Evolutionary conservation across 1,284 basidiomycete genomes (phyloP).

Genomic region (Fistulina hepatica): DNA sequence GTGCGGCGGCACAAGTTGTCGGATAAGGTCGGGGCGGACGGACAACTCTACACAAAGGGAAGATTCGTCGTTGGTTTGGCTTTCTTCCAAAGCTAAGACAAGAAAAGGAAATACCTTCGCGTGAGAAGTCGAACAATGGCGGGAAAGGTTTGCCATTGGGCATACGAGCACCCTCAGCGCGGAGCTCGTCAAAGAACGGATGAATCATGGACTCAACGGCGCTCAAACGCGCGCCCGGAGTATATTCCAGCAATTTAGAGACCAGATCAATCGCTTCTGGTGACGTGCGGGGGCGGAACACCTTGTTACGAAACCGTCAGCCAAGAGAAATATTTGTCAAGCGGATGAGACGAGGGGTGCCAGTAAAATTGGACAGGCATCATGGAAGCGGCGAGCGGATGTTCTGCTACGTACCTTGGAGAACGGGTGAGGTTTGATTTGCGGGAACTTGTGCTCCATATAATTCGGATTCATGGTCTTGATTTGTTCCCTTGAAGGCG

Average conservation of each 20-base stretch:
- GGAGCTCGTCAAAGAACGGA: constrained; percentile 96
- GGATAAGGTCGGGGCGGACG: constrained; percentile 89
- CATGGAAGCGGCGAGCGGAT: too few relatives aligned
- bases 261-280: constrained; percentile 96
- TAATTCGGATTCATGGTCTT: constrained; percentile 99
- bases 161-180: constrained; percentile 83
- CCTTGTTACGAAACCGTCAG: constrained; percentile 44
- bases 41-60: constrained; percentile 72
- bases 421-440: constrained; percentile 97
- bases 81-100: neutral
- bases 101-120: constrained; percentile 71
- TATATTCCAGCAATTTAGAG: constrained; percentile 92
- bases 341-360: constrained; percentile 1
- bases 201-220: constrained; percentile 93
- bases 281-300: constrained; percentile 96
- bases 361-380: neutral
- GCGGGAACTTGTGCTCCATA: constrained; percentile 99
- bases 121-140: constrained; percentile 90
- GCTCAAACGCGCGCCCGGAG: constrained; percentile 83
- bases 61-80: constrained; percentile 8
- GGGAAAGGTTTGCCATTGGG: constrained; percentile 97
- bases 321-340: constrained; percentile 4
- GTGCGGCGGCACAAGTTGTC: constrained; percentile 82
- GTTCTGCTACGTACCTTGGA: constrained; percentile 68
- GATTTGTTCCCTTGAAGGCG: constrained; percentile 97